Conservation (phyloP, 192 early-diverging fungal species). For the Phycomyces nitens region DNA sequence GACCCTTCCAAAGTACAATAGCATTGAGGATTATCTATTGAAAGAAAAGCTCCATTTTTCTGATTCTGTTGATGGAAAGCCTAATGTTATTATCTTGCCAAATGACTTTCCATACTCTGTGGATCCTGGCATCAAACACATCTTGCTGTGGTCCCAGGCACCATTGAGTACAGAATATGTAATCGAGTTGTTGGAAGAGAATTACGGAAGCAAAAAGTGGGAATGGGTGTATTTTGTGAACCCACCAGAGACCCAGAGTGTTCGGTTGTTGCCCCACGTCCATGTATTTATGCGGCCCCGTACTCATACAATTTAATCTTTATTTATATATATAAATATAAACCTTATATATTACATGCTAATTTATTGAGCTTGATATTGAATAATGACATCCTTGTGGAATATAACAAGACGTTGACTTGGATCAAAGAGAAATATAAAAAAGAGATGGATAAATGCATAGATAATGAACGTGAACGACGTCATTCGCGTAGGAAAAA, state of each 20-base stretch:
- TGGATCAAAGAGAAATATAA: too few species aligned
- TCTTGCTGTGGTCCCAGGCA: conserved; percentile 20
- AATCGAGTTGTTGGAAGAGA: conserved; percentile 3
- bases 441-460: too few species aligned
- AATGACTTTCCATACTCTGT: conserved; percentile 24
- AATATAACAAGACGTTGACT: too few species aligned
- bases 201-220: background rate
- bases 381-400: too few species aligned
- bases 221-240: conserved; percentile 27
- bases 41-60: conserved; percentile 14
- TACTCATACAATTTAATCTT: too few species aligned
- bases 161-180: conserved; percentile 8
- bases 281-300: conserved; percentile 20
- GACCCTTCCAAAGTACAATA: conserved; percentile 6
- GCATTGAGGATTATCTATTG: conserved; percentile 13
- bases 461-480: background rate
- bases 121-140: conserved; percentile 21
- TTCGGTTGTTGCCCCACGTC: conserved; percentile 15
- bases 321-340: too few species aligned
- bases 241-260: conserved; percentile 20
- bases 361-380: too few species aligned
- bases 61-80: background rate
- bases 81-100: conserved; percentile 12
- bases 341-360: too few species aligned
- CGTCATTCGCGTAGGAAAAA: background rate